Percentiles rank a stretch among this genome's conserved stretches.
Evolutionary conservation across 768 basidiomycete genomes (phyloP).

Genomic region (Calocera viscosa): DNA sequence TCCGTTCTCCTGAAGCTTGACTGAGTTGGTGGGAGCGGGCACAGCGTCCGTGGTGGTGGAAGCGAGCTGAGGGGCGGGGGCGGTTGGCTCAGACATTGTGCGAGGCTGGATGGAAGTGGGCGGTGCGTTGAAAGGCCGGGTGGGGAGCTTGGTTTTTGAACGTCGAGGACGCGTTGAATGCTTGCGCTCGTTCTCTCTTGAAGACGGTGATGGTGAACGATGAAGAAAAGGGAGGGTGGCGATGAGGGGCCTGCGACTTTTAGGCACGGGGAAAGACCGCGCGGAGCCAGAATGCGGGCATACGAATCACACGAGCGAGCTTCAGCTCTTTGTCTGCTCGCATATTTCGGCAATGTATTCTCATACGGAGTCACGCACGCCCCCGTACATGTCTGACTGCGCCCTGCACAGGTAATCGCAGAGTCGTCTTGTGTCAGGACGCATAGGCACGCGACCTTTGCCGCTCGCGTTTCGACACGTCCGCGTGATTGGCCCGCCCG

Average conservation of each 20-base stretch:
- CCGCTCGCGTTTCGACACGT: conserved; percentile 6
- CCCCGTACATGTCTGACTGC: neutral
- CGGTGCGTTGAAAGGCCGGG: conserved; percentile 12
- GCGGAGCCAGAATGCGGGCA: conserved; percentile 5
- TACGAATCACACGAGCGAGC: neutral
- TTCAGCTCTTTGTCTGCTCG: neutral
- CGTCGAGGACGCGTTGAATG: conserved; percentile 4
- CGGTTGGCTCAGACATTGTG: conserved; percentile 84
- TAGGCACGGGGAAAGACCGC: neutral
- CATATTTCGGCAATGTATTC: neutral
- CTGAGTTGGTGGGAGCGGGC: neutral
- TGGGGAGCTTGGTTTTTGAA: neutral
- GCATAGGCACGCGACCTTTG: neutral
- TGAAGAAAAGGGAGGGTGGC: neutral
- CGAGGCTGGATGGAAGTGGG: conserved; percentile 37
- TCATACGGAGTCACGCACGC: neutral
- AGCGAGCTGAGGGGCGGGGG: conserved; percentile 38
- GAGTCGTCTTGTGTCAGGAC: neutral
- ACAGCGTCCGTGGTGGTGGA: conserved; percentile 3
- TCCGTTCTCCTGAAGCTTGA: conserved; percentile 6
- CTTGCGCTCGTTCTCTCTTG: conserved; percentile 9
- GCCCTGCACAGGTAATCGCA: neutral
- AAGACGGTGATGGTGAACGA: conserved; percentile 1
- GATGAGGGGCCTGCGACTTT: neutral
- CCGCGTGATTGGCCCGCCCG: neutral